Conservation (phyloP, 805 yeast species). For the Teunomyces funiuensis region DNA sequence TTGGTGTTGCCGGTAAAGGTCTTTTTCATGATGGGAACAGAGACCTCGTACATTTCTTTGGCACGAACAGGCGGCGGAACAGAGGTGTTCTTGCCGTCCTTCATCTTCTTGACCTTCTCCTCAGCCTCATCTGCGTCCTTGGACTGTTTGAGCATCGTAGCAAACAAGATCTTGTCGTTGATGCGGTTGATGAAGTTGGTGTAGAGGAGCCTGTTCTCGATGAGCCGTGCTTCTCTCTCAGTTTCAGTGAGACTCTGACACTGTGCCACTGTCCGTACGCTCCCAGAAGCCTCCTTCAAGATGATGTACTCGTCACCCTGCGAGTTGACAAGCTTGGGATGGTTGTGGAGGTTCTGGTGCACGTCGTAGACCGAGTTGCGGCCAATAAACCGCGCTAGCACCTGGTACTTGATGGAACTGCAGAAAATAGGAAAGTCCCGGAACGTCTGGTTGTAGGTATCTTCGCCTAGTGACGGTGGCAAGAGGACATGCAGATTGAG, state of each 20-base stretch:
- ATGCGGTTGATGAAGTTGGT: constrained; percentile 26
- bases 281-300: constrained; percentile 28
- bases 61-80: constrained; percentile 1
- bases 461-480: constrained; percentile 36
- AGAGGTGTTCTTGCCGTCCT: constrained; percentile 19
- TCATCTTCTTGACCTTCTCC: constrained; percentile 18
- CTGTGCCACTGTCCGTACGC: constrained; percentile 29
- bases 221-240: constrained; percentile 16
- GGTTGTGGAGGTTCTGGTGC: constrained; percentile 8
- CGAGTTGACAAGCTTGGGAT: constrained; percentile 30
- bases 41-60: constrained; percentile 2
- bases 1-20: constrained; percentile 12
- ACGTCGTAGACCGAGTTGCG: constrained; percentile 29
- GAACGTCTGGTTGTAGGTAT: constrained; percentile 13
- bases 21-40: constrained; percentile 13
- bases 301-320: constrained; percentile 42
- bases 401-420: constrained; percentile 31
- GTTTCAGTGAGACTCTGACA: constrained; percentile 5
- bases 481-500: constrained; percentile 30
- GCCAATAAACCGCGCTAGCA: constrained; percentile 39
- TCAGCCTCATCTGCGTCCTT: constrained; percentile 13
- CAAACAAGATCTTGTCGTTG: constrained; percentile 29
- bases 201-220: constrained; percentile 22
- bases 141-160: constrained; percentile 15
- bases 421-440: constrained; percentile 31